These are phyloP conservation scores for Penicillium glabrum DNA, from an alignment of 2,329 filamentous ascomycete genomes.

Conservation along the genomic window DNA sequence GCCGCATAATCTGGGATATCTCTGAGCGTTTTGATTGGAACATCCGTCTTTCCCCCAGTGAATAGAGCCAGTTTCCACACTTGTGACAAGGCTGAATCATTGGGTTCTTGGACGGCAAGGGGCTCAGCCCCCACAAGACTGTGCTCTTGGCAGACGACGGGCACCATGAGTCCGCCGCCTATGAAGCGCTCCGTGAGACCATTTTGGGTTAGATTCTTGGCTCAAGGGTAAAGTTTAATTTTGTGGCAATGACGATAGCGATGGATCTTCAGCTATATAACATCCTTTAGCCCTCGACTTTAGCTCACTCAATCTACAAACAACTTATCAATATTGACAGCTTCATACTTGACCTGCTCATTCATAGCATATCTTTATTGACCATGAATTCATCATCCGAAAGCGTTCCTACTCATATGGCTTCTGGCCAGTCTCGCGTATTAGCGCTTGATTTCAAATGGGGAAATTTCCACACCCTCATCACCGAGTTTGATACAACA, in stretches of 20 bases:
- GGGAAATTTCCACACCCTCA: conserved; percentile 20
- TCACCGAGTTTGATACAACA: conserved; percentile 16
- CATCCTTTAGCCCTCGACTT: background rate
- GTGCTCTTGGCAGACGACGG: background rate
- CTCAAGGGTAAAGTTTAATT: background rate
- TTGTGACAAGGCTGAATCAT: background rate
- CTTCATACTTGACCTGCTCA: background rate
- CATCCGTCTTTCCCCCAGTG: background rate
- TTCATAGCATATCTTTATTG: background rate
- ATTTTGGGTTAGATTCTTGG: background rate
- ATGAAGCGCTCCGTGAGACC: background rate
- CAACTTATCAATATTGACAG: background rate
- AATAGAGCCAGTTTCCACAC: background rate
- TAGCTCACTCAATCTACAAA: background rate
- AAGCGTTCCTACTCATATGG: background rate
- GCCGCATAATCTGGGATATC: background rate
- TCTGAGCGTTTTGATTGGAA: background rate
- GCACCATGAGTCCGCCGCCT: background rate
- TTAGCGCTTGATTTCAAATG: conserved; percentile 28
- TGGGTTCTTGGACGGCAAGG: background rate
- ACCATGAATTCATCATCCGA: background rate
- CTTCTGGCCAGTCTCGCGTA: conserved; percentile 4
- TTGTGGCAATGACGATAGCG: background rate
- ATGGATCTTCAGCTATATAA: background rate
- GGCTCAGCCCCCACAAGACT: background rate